These are phyloP conservation scores for Phaeotremella fagi DNA, from an alignment of 768 basidiomycete species.

Conservation along the genomic window DNA sequence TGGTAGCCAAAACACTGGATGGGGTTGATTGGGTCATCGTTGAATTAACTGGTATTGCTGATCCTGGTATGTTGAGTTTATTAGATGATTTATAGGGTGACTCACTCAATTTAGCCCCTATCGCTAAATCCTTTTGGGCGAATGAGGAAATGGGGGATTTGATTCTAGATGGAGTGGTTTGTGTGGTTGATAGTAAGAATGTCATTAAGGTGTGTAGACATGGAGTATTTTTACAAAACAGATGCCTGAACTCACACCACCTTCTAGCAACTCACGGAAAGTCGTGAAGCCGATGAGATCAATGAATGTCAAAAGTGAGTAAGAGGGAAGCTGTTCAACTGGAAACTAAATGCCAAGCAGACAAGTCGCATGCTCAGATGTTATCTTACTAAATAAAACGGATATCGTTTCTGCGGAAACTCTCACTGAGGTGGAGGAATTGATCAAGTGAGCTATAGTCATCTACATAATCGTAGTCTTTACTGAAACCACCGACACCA, in stretches of 20 bases:
- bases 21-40: slow-evolving; percentile 83
- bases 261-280: slow-evolving; percentile 78
- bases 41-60: slow-evolving; percentile 92
- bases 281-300: slow-evolving; percentile 59
- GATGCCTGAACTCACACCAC: not conserved
- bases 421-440: slow-evolving; percentile 55
- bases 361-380: slow-evolving; percentile 89
- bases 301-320: slow-evolving; percentile 76
- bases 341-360: slow-evolving; percentile 53
- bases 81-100: too few relatives aligned
- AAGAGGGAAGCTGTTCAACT: not conserved
- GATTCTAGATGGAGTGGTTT: slow-evolving; percentile 73
- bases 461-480: not conserved
- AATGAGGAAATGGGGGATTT: slow-evolving; percentile 52
- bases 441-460: slow-evolving; percentile 53
- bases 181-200: slow-evolving; percentile 85
- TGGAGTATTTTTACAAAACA: not conserved
- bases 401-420: slow-evolving; percentile 61
- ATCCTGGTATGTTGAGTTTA: slow-evolving; percentile 80
- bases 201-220: slow-evolving; percentile 56
- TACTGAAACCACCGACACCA: slow-evolving; percentile 19
- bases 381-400: slow-evolving; percentile 84
- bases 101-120: slow-evolving; percentile 42
- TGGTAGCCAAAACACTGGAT: slow-evolving; percentile 47
- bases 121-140: slow-evolving; percentile 50